Base-by-base conservation (phyloP, 768 basidiomycete species). In the Russula emetica region DNA sequence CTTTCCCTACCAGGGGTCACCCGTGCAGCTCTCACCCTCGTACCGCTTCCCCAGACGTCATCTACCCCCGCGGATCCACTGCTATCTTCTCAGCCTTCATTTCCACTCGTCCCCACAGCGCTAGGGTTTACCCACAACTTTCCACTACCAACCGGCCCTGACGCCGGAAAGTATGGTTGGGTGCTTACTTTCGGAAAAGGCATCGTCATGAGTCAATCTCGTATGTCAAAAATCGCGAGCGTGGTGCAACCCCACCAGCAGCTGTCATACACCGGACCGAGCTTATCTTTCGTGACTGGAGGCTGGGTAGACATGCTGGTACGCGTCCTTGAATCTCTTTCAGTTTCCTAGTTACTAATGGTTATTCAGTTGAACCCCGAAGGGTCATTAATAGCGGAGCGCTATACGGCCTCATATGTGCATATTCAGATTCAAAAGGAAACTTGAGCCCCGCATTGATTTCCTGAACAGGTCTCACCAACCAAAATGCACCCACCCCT, bases 131-230 rank as follows among this genome's bases (percentile, higher is more conserved):
- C 83, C 56, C 82, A 83, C 59, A 70, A 74, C 5, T 85, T 86
- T 65, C 82, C 83, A 9, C 78, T 80, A 47, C 71, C 70, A 11
- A 60, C 72, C 28, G 73, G 70, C 64, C 22, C 72, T 70, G 56
- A 72, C 26, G 68, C 72, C 28, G 68, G 75, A 55, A 58, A 70
- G 62, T 69, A 70, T 68, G 75, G 79, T 1, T 92, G 90, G 88
- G 76, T 85, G 14, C 80, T 92, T 26, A 88, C 90, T 71, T 91
- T 92, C 69, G 88, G 88, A 1, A 78, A 78, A 24, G 90, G 90
- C 24, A 71, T 92, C 50, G 83, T 91, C 16, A 82, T 91, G 78
- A 86, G 83, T 66, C 89, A 91, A 73, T 80, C 81, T 22, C 80
- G 87, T 53, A 83, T 92, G 82, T 80, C 82, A 61, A 88, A 87